A percentile compares a stretch with the other conserved stretches of the same genome.
These are phyloP conservation scores for Combretum micranthum DNA, from an alignment of 345 rosid species.

Conservation along the genomic window DNA sequence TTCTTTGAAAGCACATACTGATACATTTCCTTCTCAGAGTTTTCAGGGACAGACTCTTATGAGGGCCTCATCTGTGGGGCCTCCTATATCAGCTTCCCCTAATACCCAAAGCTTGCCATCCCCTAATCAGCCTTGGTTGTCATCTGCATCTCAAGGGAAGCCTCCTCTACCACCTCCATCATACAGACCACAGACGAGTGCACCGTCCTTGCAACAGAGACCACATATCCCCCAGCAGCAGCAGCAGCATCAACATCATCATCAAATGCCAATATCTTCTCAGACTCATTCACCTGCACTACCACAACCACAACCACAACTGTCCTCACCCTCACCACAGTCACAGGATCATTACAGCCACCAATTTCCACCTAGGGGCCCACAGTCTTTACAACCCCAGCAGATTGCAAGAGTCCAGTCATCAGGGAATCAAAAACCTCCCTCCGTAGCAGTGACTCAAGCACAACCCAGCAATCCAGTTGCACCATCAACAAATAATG, in stretches of 20 bases:
- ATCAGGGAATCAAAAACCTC: conserved; percentile 41
- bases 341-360: conserved; percentile 48
- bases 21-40: conserved; percentile 27
- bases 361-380: conserved; percentile 44
- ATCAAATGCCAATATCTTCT: conserved; percentile 23
- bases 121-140: conserved; percentile 73
- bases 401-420: conserved; percentile 42
- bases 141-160: conserved; percentile 72
- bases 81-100: conserved; percentile 49
- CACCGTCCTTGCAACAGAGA: conserved; percentile 72
- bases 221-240: conserved; percentile 63
- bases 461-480: conserved; percentile 31
- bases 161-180: conserved; percentile 78
- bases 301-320: conserved; percentile 54
- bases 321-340: conserved; percentile 39
- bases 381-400: conserved; percentile 51
- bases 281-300: conserved; percentile 50
- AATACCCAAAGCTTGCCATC: conserved; percentile 50
- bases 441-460: conserved; percentile 40
- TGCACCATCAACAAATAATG: conserved; percentile 39
- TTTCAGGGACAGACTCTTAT: conserved; percentile 65
- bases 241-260: conserved; percentile 37
- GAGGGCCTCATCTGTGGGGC: conserved; percentile 47
- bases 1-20: too few relatives aligned
- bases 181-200: conserved; percentile 52